Conservation (phyloP, 2,329 filamentous ascomycete genomes). For the Truncatella angustata region DNA sequence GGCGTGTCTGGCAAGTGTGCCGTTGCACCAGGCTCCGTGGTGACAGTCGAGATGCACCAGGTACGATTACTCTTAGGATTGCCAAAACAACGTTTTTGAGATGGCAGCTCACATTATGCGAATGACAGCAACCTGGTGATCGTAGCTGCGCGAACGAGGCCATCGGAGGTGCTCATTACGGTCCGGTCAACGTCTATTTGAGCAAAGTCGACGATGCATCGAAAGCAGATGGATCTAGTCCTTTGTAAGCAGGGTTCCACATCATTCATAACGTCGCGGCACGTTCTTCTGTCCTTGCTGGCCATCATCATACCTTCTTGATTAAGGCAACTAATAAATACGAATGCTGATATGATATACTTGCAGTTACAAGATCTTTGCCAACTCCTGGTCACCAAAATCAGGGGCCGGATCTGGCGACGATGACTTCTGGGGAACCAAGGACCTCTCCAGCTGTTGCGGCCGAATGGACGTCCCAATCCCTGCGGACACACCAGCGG, state of each 20-base stretch:
- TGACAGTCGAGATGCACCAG: constrained; percentile 59
- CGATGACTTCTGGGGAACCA: constrained; percentile 45
- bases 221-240: constrained; percentile 28
- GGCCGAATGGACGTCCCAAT: constrained; percentile 36
- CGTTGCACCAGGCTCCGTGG: constrained; percentile 44
- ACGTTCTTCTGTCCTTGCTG: too few species aligned
- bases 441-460: constrained; percentile 40
- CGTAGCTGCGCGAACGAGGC: constrained; percentile 38
- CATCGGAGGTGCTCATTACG: constrained; percentile 43
- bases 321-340: too few species aligned
- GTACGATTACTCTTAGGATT: constrained; percentile 22
- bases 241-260: too few species aligned
- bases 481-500: constrained; percentile 37
- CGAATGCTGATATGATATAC: background rate
- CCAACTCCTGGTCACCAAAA: constrained; percentile 39
- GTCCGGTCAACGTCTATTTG: constrained; percentile 41
- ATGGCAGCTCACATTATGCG: background rate
- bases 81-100: background rate
- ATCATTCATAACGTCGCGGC: too few species aligned
- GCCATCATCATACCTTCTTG: background rate
- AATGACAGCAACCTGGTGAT: constrained; percentile 19
- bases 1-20: constrained; percentile 40
- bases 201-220: constrained; percentile 36
- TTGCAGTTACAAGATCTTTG: constrained; percentile 39
- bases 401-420: constrained; percentile 33